These are phyloP conservation scores for Ustilago cynodontis DNA, from an alignment of 1,284 basidiomycete genomes.

Conservation along the genomic window DNA sequence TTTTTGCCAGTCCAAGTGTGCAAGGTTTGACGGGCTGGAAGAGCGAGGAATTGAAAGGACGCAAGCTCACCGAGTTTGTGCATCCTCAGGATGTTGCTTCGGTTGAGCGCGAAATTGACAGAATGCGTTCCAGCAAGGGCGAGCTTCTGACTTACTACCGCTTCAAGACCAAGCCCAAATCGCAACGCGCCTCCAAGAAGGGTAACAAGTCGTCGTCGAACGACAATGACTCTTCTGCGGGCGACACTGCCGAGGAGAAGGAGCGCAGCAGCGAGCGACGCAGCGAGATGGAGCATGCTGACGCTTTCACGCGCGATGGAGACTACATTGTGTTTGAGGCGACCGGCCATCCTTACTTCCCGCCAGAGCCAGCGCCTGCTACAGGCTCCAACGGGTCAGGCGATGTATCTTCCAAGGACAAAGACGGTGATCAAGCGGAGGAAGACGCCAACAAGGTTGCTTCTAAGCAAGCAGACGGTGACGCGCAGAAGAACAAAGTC, in stretches of 20 bases:
- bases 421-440: constrained; percentile 14
- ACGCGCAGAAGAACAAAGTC: constrained; percentile 25
- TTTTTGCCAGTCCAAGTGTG: constrained; percentile 59
- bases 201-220: constrained; percentile 28
- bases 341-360: constrained; percentile 61
- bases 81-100: constrained; percentile 60
- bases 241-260: constrained; percentile 42
- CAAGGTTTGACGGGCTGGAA: constrained; percentile 60
- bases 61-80: constrained; percentile 57
- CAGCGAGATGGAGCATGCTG: constrained; percentile 41
- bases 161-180: constrained; percentile 57
- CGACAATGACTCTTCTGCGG: constrained; percentile 40
- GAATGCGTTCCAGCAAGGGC: constrained; percentile 46
- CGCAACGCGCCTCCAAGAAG: constrained; percentile 24
- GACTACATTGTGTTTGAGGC: constrained; percentile 63
- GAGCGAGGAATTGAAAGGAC: constrained; percentile 58
- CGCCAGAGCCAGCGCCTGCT: constrained; percentile 30
- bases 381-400: constrained; percentile 6
- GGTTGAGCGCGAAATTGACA: constrained; percentile 54
- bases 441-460: constrained; percentile 6
- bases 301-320: constrained; percentile 49
- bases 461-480: constrained; percentile 11
- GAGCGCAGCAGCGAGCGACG: constrained; percentile 30
- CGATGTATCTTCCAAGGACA: constrained; percentile 15
- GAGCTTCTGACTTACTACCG: constrained; percentile 63